Evolutionary conservation across 192 early-diverging fungal species (phyloP).

Genomic region (Backusella luteola): DNA sequence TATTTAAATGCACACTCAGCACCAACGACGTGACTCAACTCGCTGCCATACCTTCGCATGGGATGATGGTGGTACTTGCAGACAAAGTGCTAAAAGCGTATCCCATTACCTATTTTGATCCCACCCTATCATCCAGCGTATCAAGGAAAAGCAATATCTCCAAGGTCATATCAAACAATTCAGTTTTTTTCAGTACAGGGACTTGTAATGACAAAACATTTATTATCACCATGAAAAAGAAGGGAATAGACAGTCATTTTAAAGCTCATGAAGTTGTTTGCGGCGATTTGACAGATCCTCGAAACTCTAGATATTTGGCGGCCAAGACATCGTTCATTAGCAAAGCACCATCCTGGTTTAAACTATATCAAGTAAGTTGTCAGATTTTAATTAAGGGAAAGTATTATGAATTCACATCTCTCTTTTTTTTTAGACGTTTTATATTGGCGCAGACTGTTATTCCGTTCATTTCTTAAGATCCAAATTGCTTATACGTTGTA

Average conservation of each 20-base stretch:
- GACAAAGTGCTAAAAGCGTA: slow-evolving; percentile 61
- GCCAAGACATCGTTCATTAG: slow-evolving; percentile 14
- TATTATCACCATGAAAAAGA: slow-evolving; percentile 41
- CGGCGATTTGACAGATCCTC: slow-evolving; percentile 29
- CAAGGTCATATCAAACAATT: slow-evolving; percentile 24
- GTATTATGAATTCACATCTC: not conserved
- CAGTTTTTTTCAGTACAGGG: slow-evolving; percentile 77
- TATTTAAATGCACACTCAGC: not conserved
- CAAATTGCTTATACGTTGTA: slow-evolving; percentile 82
- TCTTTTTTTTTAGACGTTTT: slow-evolving; percentile 69
- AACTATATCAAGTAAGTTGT: slow-evolving; percentile 26
- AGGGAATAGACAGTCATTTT: slow-evolving; percentile 34
- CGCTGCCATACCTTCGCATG: not conserved
- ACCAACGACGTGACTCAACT: not conserved
- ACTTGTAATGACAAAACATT: slow-evolving; percentile 56
- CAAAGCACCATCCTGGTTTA: slow-evolving; percentile 29
- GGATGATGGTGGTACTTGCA: slow-evolving; percentile 27
- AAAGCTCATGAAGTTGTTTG: slow-evolving; percentile 28
- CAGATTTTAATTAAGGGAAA: too few species aligned
- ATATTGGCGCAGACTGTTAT: slow-evolving; percentile 83
- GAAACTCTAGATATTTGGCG: slow-evolving; percentile 15
- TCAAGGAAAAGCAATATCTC: not conserved
- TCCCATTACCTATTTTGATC: slow-evolving; percentile 67
- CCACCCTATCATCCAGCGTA: not conserved
- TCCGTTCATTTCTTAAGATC: slow-evolving; percentile 82